Base-by-base conservation (phyloP, 257 asterid species). In the Penstemon newberryi region DNA sequence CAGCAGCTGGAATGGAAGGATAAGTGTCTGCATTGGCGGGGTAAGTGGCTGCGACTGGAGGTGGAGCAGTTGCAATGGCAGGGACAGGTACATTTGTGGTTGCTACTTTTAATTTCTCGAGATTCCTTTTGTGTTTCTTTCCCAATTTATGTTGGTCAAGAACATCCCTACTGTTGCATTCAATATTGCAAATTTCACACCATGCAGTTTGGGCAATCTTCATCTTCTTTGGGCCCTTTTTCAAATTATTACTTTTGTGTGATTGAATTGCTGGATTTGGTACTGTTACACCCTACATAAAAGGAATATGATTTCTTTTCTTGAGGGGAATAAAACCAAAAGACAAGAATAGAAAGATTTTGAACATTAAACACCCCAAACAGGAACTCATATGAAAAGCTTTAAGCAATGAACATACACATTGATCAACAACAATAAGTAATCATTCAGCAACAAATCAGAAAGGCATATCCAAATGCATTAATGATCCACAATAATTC, bases 161-260 rank as follows among this genome's bases (percentile, higher is more conserved):
- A 70, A 86, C 86, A 57, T 38, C 81, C 72, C 65, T 78, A 81
- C 84, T 82, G 73, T 81, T 86, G 53, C 92, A 89, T 62, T 75
- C 81, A 47, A 90, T 53, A 71, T 72, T 81, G 83, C 96, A 90
- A 56, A 81, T 75, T 56, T 81, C 89, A 70, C 96, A 86, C 91
- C 96, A 81, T 13, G 75, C 82, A 58, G 92, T 77, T 61, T 85
- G 91, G 49, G 77, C 85, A 15, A 71, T 43, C 81, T 83, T 86
- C 3, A 72, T 77, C 81, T 81, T 87, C 80, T 73, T 87, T 13
- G 69, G 75, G 36, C 40, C 77, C 47, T 69, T 81, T 67, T 63
- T 72, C 80, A 67, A 3, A 52, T 45, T 10, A 6, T 44, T 49
- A 62, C 39, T 68, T 65, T n/a, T 67, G 39, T 33, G 79, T 44